Base-by-base conservation (phyloP, 495 filamentous ascomycete species). In the Trichoderma parareesei region DNA sequence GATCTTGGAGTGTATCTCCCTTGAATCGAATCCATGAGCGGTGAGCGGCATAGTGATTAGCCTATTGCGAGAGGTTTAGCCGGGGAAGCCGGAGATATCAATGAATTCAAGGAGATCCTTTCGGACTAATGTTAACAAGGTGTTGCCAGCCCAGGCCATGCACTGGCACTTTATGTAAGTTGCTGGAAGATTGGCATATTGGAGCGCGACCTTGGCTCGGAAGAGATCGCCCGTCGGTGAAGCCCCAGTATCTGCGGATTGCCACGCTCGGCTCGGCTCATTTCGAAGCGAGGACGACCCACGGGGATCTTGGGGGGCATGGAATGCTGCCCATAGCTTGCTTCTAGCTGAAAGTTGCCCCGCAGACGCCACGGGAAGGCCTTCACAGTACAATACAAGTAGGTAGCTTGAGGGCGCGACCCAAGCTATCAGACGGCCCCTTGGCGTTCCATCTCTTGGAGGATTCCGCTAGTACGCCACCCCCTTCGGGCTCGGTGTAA, bases 1-100 rank as follows among this genome's bases (percentile, higher is more conserved):
- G 69, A 90, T 83, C 40, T 77, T 79, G 38, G 71, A 70, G 71
- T 88, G 84, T 41, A 90, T 73, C 63, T 84, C 72, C 60, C 67
- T 66, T 11, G 77, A 72, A 59, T 72, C 69, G 66, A 82, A 68
- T 7, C 75, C 78, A 46, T 78, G 73, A 10, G 72, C 38, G 67
- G 71, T 67, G 64, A 69, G 62, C 35, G 78, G 76, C 78, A 81
- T 81, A 37, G 60, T 68, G 10, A 4, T 35, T 5, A 9, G 53
- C 11, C 4, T 10, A 8, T 10, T 3, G 18, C 18, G 33, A 16
- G 7, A 35, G 8, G 14, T 53, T n/a, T 4, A 33, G 9, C 10
- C 5, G 49, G 11, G 14, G 11, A 16, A 57, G 8, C 7, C 16
- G 35, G 18, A 57, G 16, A 48, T 16, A 4, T 13, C 9, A 18